Evolutionary conservation across 768 basidiomycete species (phyloP), one percentile per base, ranked within the genome.

Genomic region (Russula emetica): DNA sequence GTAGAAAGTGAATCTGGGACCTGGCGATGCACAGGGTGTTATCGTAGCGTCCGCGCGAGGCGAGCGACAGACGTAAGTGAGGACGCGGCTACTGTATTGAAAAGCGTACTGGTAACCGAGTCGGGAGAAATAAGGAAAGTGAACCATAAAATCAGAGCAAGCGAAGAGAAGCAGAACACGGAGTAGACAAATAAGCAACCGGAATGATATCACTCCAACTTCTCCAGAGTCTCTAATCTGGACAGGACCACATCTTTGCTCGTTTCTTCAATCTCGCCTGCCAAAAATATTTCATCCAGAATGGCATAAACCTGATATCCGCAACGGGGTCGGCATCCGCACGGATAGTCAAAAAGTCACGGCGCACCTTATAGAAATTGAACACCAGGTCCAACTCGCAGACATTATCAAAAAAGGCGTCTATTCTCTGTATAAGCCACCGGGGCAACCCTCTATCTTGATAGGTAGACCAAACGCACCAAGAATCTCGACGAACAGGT

Each of bases 341-440:
- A 49, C 3, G 10, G 36, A 20, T 24, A 20, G 32, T 34, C 28
- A 13, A 32, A n/a, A 10, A 40, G 18, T 34, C 24, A 30, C 9
- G 3, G 64, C 74, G 22, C 47, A 89, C 92, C 80, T 98, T 98
- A 77, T 98, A 97, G 74, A 98, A 99, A 75, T 98, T 98, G 80
- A 98, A 99, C 2, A 99, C 97, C 0, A 99, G 83, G 72, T 98
- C 97, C 34, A 98, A 80, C 74, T 98, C 95, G 77, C 97, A 98
- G 1, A 99, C 97, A 69, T 99, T 98, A 72, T 98, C 94, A 71
- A 99, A 99, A 80, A 98, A 99, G 0, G 94, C 86, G 73, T 98
- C 96, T 97, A 62, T 60, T 32, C 26, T 22, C n/a, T 47, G 57
- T 14, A 62, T 13, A 24, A n/a, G 16, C 30, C 22, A 49, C 58